phyloP scores from a whole-genome alignment of 805 yeast genomes.

The Pichia membranifaciens region DNA sequence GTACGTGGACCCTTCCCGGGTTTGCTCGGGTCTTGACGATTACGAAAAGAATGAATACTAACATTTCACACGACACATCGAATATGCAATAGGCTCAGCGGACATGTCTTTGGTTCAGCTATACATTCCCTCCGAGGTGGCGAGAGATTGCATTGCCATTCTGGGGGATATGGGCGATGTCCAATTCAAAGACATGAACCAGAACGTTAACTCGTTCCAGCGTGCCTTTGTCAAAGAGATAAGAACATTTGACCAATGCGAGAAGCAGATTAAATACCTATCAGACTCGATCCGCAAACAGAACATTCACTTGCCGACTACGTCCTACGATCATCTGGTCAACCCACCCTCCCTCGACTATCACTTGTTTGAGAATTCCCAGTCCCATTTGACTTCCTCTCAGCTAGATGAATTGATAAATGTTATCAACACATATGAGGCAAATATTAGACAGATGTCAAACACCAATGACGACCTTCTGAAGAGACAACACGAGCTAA shows the following conservation, averaged over 20 bases:
- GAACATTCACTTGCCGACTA: slow-evolving; percentile 30
- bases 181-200: slow-evolving; percentile 85
- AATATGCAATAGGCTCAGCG: slow-evolving; percentile 65
- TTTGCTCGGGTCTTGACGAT: too few relatives aligned
- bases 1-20: slow-evolving; percentile 15
- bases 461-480: slow-evolving; percentile 61
- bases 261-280: slow-evolving; percentile 69
- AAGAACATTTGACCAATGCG: slow-evolving; percentile 76
- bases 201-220: slow-evolving; percentile 77
- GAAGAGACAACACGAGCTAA: slow-evolving; percentile 48
- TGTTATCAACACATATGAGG: slow-evolving; percentile 59
- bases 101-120: slow-evolving; percentile 92
- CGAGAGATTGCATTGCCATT: slow-evolving; percentile 79
- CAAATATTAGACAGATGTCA: slow-evolving; percentile 62
- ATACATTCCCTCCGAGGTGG: slow-evolving; percentile 83
- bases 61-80: background rate
- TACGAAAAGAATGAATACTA: too few relatives aligned
- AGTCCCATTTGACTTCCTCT: slow-evolving; percentile 53
- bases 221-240: slow-evolving; percentile 86
- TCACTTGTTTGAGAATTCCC: slow-evolving; percentile 10
- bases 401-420: slow-evolving; percentile 68
- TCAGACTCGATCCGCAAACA: slow-evolving; percentile 46
- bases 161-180: slow-evolving; percentile 82
- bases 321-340: slow-evolving; percentile 25
- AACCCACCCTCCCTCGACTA: slow-evolving; percentile 16